These are phyloP conservation scores for Xylariaceae sp. DNA, from an alignment of 2,329 filamentous ascomycete genomes.

Conservation along the genomic window DNA sequence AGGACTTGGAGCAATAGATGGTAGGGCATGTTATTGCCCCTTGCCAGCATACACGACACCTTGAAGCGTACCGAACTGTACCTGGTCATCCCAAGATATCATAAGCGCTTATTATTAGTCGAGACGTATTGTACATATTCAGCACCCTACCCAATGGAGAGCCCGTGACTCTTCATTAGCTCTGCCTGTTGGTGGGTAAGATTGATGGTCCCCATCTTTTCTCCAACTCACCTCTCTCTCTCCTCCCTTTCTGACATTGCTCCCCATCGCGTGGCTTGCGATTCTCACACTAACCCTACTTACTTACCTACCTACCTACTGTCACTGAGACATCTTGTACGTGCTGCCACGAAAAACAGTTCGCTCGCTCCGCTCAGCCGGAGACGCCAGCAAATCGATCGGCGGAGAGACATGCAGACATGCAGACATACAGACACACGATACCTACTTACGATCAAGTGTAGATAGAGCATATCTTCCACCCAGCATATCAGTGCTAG, in stretches of 20 bases:
- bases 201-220: slow-evolving; percentile 24
- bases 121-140: background rate
- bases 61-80: too few relatives aligned
- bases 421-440: background rate
- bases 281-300: background rate
- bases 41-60: too few relatives aligned
- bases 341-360: background rate
- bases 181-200: slow-evolving; percentile 15
- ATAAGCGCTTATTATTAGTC: background rate
- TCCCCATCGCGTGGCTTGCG: slow-evolving; percentile 9
- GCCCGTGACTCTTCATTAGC: slow-evolving; percentile 12
- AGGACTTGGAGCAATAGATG: too few relatives aligned
- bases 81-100: too few relatives aligned
- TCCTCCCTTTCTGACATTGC: background rate
- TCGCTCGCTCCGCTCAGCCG: slow-evolving; percentile 21
- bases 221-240: slow-evolving; percentile 15
- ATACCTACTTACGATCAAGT: background rate
- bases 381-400: slow-evolving; percentile 12
- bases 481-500: slow-evolving; percentile 15
- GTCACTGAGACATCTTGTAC: background rate
- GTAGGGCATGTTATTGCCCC: too few relatives aligned
- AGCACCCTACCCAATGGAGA: slow-evolving; percentile 10
- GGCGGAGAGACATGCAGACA: slow-evolving; percentile 3
- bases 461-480: background rate
- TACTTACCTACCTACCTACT: too few relatives aligned